Conservation (phyloP, 2,329 filamentous ascomycete genomes). For the Leptosphaerulina australis region DNA sequence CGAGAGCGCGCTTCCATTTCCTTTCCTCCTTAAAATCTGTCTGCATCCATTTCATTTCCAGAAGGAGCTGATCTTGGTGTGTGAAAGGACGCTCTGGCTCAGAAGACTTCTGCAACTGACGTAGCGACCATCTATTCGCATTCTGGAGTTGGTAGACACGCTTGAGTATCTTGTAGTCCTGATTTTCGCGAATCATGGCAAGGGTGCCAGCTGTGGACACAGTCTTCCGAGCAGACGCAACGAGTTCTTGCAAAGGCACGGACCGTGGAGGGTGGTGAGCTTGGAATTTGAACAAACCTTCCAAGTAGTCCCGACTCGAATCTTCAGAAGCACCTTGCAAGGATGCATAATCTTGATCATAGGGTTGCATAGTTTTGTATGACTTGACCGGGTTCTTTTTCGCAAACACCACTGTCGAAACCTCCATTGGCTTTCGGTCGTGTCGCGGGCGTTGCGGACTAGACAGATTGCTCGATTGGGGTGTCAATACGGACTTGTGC, state of each 20-base stretch:
- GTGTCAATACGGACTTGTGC: conserved; percentile 52
- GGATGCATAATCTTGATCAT: conserved; percentile 50
- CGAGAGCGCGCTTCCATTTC: conserved; percentile 87
- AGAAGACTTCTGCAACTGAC: conserved; percentile 82
- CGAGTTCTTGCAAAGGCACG: conserved; percentile 68
- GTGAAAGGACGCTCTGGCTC: conserved; percentile 78
- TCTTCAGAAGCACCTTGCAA: conserved; percentile 56
- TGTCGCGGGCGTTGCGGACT: conserved; percentile 34
- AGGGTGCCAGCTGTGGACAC: conserved; percentile 84
- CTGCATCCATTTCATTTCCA: conserved; percentile 97
- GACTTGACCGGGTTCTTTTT: conserved; percentile 57
- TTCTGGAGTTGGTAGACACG: conserved; percentile 91
- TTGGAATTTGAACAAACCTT: conserved; percentile 64
- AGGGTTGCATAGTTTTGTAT: conserved; percentile 41
- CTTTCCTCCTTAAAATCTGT: conserved; percentile 93
- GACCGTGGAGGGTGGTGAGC: conserved; percentile 63
- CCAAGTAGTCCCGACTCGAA: conserved; percentile 63
- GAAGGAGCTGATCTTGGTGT: conserved; percentile 84
- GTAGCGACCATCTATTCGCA: conserved; percentile 87
- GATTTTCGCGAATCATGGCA: conserved; percentile 81
- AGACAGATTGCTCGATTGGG: conserved; percentile 39
- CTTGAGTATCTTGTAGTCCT: conserved; percentile 84
- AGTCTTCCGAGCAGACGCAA: conserved; percentile 86
- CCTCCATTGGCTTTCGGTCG: conserved; percentile 61
- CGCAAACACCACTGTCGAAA: conserved; percentile 79